These are phyloP conservation scores for Termitomyces bulborhizus DNA, from an alignment of 768 basidiomycete species.

Conservation along the genomic window DNA sequence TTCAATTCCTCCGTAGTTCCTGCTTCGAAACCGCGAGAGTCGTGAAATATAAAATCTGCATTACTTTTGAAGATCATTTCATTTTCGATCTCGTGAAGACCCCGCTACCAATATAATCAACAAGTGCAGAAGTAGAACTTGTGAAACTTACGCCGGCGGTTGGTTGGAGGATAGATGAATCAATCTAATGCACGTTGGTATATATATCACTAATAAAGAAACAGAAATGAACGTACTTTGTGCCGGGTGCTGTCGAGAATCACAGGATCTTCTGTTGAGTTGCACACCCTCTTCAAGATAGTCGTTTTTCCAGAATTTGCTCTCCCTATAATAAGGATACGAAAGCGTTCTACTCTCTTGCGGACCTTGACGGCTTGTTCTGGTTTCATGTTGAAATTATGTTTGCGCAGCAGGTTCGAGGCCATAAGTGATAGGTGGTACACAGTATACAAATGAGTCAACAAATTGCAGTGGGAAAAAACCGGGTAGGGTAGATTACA, in stretches of 20 bases:
- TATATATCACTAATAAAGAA: neutral
- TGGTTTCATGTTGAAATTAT: neutral
- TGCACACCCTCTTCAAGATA: slow-evolving; percentile 30
- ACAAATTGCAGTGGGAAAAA: no score
- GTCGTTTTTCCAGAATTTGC: slow-evolving; percentile 37
- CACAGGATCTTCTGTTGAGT: slow-evolving; percentile 24
- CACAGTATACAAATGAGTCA: no score
- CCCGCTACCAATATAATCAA: slow-evolving; percentile 1
- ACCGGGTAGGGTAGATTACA: no score
- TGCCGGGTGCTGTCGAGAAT: slow-evolving; percentile 17
- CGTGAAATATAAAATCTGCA: slow-evolving; percentile 7
- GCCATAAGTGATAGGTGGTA: neutral
- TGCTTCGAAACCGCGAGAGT: slow-evolving; percentile 14
- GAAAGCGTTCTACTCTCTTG: slow-evolving; percentile 22
- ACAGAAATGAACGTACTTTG: slow-evolving; percentile 12
- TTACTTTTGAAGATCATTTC: slow-evolving; percentile 11
- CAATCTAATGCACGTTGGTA: neutral
- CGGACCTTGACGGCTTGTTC: slow-evolving; percentile 7
- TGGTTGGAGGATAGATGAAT: neutral
- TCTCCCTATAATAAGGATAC: slow-evolving; percentile 33
- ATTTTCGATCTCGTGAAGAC: slow-evolving; percentile 10
- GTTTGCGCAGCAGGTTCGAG: neutral
- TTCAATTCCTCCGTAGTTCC: slow-evolving; percentile 8
- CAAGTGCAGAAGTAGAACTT: no score
- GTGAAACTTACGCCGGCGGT: neutral